Conservation (phyloP, 2,329 filamentous ascomycete species). For the Geoglossum cookeanum region DNA sequence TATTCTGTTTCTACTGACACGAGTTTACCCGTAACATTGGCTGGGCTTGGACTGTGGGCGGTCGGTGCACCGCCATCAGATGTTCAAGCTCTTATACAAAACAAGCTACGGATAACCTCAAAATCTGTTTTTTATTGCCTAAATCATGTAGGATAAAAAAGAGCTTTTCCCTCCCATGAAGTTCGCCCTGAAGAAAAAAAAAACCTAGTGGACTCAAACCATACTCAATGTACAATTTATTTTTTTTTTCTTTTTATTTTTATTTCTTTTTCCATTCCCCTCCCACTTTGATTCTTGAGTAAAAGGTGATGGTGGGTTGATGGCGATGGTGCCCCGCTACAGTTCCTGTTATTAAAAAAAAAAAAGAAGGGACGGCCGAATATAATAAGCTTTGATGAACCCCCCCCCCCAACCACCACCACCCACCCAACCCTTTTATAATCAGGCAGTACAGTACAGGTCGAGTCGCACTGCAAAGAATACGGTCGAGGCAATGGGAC, state of each 20-base stretch:
- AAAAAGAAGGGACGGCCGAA: no score
- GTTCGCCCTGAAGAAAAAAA: neutral
- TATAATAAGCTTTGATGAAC: no score
- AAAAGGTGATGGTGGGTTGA: no score
- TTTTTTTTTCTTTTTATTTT: slow-evolving; percentile 9
- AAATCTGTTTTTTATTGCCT: neutral
- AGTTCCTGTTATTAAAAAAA: no score
- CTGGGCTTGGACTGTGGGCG: neutral
- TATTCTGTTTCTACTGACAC: neutral
- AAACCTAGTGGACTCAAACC: neutral
- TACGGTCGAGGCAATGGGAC: no score
- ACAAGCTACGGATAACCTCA: neutral
- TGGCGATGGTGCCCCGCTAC: no score
- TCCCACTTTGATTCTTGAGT: neutral
- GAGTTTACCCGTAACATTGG: neutral
- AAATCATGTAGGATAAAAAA: neutral
- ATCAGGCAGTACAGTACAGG: no score
- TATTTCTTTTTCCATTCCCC: neutral
- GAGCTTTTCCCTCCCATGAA: neutral
- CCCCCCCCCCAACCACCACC: no score
- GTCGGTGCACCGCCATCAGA: neutral
- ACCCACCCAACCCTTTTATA: no score
- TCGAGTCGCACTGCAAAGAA: no score
- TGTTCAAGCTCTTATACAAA: slow-evolving; percentile 6
- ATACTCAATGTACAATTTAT: slow-evolving; percentile 7